Base-by-base conservation (phyloP, 2,329 filamentous ascomycete genomes). In the Cadophora sp. region DNA sequence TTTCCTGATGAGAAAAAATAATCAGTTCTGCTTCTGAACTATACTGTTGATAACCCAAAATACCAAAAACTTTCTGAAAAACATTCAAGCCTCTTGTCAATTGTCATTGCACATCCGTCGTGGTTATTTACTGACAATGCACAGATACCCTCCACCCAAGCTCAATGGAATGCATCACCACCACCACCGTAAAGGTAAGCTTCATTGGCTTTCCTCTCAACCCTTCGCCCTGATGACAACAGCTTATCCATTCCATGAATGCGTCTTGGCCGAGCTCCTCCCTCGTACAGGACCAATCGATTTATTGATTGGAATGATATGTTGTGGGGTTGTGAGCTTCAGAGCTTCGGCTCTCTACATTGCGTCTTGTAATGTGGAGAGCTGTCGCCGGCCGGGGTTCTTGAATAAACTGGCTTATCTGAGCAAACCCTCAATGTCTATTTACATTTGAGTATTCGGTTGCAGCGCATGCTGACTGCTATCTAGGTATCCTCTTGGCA, bases 181-280 rank as follows among this genome's bases (percentile, higher is more conserved):
- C 39, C 30, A 3, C 5, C 61, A 36, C n/a, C n/a, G n/a, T n/a
- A 68, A 73, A 72, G 70, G 72, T 74, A 74, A 65, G 66, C 8
- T 56, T 60, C 22, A 50, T n/a, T 33, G 39, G 67, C 33, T 14
- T 67, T 66, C 50, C 60, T 43, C 50, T 13, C 50, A 41, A 51
- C 22, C 53, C 43, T 70, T 53, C 68, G 75, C 75, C 71, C 64
- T 86, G 85, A 87, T 87, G 85, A 87, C 81, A 83, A 84, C 70
- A 88, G 89, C 88, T 88, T 89, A 91, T 91, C 89, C 89, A 91
- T 91, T 91, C 89, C 85, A 89, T 87, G 84, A 91, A 83, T 79
- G 84, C 85, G 83, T 85, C 80, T 81, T 81, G 78, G 83, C 89
- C 89, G 83, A 91, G 88, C 86, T 85, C 88, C 86, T 82, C 91